These are phyloP conservation scores for Orbilia quercus DNA, from an alignment of 2,329 filamentous ascomycete species.

Conservation along the genomic window DNA sequence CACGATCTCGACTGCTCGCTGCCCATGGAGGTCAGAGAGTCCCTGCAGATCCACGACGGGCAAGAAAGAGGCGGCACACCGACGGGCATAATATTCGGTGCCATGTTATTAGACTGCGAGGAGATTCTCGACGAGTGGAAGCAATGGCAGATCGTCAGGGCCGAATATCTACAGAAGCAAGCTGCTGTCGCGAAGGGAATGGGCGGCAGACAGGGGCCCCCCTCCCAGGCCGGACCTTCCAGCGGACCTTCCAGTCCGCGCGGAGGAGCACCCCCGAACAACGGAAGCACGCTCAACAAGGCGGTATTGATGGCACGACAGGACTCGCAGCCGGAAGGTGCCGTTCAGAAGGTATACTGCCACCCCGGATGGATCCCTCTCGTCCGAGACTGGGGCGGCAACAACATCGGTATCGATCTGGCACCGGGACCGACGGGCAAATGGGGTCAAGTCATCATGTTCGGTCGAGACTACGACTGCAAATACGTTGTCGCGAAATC, in stretches of 20 bases:
- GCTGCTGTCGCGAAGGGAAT: conserved; percentile 53
- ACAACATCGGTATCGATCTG: conserved; percentile 93
- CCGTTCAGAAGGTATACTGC: conserved; percentile 91
- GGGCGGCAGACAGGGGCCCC: conserved; percentile 4
- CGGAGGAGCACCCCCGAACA: conserved; percentile 54
- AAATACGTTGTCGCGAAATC: conserved; percentile 96
- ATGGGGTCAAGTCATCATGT: conserved; percentile 97
- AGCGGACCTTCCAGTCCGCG: conserved; percentile 63
- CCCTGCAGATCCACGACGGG: conserved; percentile 90
- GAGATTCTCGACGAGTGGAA: conserved; percentile 98
- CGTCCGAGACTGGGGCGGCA: conserved; percentile 97
- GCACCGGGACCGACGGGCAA: conserved; percentile 87
- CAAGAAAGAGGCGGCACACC: conserved; percentile 92
- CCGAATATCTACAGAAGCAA: conserved; percentile 81
- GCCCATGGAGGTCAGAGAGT: conserved; percentile 92
- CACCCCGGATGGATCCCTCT: conserved; percentile 96
- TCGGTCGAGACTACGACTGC: conserved; percentile 96
- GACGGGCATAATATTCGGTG: conserved; percentile 90
- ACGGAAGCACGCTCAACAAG: conserved; percentile 56
- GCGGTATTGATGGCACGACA: conserved; percentile 81
- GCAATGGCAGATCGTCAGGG: conserved; percentile 93
- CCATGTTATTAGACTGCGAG: conserved; percentile 96
- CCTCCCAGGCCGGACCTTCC: conserved; percentile 65
- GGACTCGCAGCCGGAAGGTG: conserved; percentile 84
- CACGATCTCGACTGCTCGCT: conserved; percentile 94